Evolutionary conservation across 73 alveolate species (phyloP).

Genomic region (Paramecium biaurelia): DNA sequence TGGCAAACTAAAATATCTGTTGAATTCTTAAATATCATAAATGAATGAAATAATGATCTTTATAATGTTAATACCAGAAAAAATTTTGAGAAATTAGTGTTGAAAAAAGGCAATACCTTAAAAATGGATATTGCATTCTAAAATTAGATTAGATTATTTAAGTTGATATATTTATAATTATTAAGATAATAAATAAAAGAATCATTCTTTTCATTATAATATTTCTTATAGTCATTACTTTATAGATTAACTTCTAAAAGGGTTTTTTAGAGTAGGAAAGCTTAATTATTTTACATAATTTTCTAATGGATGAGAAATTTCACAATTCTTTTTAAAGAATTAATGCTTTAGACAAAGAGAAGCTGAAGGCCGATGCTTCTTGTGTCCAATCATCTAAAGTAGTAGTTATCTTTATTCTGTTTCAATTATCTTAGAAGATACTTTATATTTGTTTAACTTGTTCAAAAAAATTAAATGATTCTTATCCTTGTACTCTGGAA

Average conservation of each 20-base stretch:
- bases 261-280: neutral
- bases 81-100: no score
- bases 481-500: neutral
- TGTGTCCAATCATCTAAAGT: neutral
- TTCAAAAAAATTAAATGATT: neutral
- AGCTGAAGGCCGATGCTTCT: constrained; percentile 30
- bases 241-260: neutral
- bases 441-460: neutral
- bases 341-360: neutral
- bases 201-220: neutral
- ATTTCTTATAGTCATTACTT: neutral
- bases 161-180: neutral
- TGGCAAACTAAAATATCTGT: no score
- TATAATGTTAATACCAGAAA: no score
- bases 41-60: no score
- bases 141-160: no score
- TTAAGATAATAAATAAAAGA: neutral
- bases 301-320: neutral
- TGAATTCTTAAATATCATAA: no score
- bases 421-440: neutral
- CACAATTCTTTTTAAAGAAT: neutral
- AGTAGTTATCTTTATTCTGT: neutral
- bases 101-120: no score
- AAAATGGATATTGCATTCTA: no score
- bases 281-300: neutral